These are phyloP conservation scores for Leptographium flavum DNA, from an alignment of 2,329 filamentous ascomycete species.

Conservation along the genomic window DNA sequence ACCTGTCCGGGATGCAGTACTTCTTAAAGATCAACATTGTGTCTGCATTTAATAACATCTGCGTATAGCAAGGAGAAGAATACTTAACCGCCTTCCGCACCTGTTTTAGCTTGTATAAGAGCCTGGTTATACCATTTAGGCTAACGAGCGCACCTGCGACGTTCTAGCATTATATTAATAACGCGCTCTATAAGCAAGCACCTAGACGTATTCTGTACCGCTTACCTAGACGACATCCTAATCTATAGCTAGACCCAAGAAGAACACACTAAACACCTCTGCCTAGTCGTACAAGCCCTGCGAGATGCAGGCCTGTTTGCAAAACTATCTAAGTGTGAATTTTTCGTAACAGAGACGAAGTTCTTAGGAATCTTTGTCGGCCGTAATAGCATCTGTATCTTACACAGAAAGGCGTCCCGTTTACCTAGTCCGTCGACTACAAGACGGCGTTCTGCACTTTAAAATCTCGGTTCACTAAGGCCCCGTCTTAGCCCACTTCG, in stretches of 20 bases:
- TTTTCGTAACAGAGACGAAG: too few relatives aligned
- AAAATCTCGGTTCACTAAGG: background rate
- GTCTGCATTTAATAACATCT: background rate
- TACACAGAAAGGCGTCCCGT: background rate
- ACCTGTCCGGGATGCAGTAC: background rate
- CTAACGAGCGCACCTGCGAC: too few relatives aligned
- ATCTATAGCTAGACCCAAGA: too few relatives aligned
- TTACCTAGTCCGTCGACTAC: background rate
- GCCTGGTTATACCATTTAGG: too few relatives aligned
- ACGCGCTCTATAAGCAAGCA: background rate
- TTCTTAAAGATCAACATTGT: background rate
- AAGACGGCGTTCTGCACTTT: background rate
- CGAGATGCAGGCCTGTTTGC: background rate
- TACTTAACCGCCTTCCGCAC: background rate
- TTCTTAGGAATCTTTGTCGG: too few relatives aligned
- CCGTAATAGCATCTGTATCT: background rate
- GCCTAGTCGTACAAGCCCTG: background rate
- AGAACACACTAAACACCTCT: too few relatives aligned
- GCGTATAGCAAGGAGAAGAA: background rate
- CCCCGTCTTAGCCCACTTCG: background rate
- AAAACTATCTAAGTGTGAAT: background rate
- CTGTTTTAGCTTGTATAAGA: background rate
- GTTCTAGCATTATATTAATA: too few relatives aligned
- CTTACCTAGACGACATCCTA: background rate
- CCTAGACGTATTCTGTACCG: background rate